Conservation (phyloP, 2,329 filamentous ascomycete genomes). For the Pseudogymnoascus sp. region DNA sequence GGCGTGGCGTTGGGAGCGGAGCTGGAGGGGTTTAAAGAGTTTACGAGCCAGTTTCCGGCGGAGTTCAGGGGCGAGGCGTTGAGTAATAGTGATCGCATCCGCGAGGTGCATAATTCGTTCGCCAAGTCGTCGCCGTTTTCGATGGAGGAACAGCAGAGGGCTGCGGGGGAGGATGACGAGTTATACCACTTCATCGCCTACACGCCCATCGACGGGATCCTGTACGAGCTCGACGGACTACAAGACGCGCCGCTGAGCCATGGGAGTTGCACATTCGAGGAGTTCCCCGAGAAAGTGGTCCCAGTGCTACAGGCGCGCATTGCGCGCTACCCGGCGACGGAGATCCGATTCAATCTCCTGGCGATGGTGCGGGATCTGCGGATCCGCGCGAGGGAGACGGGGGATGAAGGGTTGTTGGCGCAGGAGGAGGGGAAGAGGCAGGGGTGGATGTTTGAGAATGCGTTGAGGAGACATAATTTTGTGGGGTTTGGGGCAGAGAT, state of each 20-base stretch:
- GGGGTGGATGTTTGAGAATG: slow-evolving; percentile 93
- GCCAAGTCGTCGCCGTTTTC: slow-evolving; percentile 78
- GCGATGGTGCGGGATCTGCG: slow-evolving; percentile 84
- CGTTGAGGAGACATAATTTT: slow-evolving; percentile 86
- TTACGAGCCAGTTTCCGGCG: slow-evolving; percentile 59
- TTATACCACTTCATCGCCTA: slow-evolving; percentile 98
- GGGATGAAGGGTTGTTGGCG: slow-evolving; percentile 70
- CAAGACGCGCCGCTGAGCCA: slow-evolving; percentile 90
- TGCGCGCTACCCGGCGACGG: slow-evolving; percentile 71
- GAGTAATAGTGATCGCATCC: slow-evolving; percentile 55
- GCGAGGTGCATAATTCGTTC: slow-evolving; percentile 66
- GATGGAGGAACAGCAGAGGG: slow-evolving; percentile 75
- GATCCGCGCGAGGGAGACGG: slow-evolving; percentile 68
- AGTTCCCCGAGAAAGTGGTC: slow-evolving; percentile 76
- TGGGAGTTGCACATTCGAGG: slow-evolving; percentile 60
- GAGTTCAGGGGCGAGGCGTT: slow-evolving; percentile 64
- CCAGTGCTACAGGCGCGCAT: slow-evolving; percentile 82
- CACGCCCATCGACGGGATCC: slow-evolving; percentile 65
- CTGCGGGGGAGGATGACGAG: slow-evolving; percentile 69
- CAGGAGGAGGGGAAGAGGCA: slow-evolving; percentile 76
- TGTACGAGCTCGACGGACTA: slow-evolving; percentile 94
- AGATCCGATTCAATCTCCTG: slow-evolving; percentile 94
- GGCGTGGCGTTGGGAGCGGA: slow-evolving; percentile 55
- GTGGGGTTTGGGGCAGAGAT: slow-evolving; percentile 90
- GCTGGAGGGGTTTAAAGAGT: slow-evolving; percentile 62